Evolutionary conservation across 345 rosid species (phyloP).

Genomic region (Salix arbutifolia): DNA sequence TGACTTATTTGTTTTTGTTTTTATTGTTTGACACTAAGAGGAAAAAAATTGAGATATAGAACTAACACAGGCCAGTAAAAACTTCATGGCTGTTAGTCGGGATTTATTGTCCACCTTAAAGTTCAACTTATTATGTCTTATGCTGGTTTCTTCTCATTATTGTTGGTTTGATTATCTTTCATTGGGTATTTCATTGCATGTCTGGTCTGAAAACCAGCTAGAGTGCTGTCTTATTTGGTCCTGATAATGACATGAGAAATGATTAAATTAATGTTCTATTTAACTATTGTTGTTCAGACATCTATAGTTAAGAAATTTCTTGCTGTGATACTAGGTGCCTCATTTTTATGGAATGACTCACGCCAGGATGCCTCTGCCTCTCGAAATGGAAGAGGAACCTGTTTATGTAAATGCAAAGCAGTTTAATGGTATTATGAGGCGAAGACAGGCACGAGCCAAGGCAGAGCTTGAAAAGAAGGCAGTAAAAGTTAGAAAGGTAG

Average conservation of each 20-base stretch:
- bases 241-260: neutral
- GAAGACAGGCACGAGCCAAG: conserved; percentile 68
- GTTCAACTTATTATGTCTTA: neutral
- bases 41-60: neutral
- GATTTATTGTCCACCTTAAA: neutral
- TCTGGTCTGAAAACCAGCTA: neutral
- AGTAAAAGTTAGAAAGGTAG: conserved; percentile 59
- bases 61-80: neutral
- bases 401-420: conserved; percentile 76
- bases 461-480: conserved; percentile 60
- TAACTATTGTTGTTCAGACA: neutral
- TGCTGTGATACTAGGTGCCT: conserved; percentile 26
- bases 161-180: neutral
- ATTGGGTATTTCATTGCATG: neutral
- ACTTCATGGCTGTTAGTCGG: neutral
- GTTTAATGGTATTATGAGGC: conserved; percentile 62
- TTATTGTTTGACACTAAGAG: neutral
- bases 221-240: neutral
- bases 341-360: conserved; percentile 48
- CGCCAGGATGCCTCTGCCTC: conserved; percentile 63
- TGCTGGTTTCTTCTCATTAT: neutral
- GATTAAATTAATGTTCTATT: neutral
- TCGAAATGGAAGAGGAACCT: conserved; percentile 68
- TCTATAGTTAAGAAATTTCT: neutral
- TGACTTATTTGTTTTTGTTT: neutral